These are phyloP conservation scores for Jacaranda copaia DNA, from an alignment of 257 asterid species.

Conservation along the genomic window DNA sequence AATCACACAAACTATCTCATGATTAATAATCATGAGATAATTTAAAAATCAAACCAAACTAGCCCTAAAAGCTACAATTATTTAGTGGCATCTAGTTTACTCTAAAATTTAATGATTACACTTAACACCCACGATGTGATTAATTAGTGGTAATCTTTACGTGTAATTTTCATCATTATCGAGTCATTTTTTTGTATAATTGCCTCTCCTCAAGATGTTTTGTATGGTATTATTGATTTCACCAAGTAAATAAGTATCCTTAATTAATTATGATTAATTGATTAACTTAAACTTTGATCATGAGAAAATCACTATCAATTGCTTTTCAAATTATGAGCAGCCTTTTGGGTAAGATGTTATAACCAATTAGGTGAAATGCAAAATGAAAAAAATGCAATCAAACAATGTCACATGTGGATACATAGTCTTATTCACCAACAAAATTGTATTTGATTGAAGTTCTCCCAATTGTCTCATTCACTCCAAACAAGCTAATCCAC, in stretches of 20 bases:
- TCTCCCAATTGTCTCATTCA: too few relatives aligned
- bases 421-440: slow-evolving; percentile 22
- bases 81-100: not conserved
- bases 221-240: not conserved
- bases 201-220: too few relatives aligned
- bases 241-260: not conserved
- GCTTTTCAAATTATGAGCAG: not conserved
- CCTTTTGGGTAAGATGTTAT: not conserved
- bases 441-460: not conserved
- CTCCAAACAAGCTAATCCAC: too few relatives aligned
- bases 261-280: not conserved
- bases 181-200: not conserved
- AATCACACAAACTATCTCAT: too few relatives aligned
- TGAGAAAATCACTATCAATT: slow-evolving; percentile 7
- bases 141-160: slow-evolving; percentile 21
- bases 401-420: not conserved
- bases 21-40: too few relatives aligned
- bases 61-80: not conserved
- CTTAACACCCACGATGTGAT: slow-evolving; percentile 18
- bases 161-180: slow-evolving; percentile 17
- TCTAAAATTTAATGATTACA: not conserved
- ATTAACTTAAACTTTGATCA: not conserved
- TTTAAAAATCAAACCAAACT: too few relatives aligned
- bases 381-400: not conserved
- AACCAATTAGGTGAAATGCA: not conserved